Conservation (phyloP, 2,329 filamentous ascomycete species). For the Penicillium sp. region DNA sequence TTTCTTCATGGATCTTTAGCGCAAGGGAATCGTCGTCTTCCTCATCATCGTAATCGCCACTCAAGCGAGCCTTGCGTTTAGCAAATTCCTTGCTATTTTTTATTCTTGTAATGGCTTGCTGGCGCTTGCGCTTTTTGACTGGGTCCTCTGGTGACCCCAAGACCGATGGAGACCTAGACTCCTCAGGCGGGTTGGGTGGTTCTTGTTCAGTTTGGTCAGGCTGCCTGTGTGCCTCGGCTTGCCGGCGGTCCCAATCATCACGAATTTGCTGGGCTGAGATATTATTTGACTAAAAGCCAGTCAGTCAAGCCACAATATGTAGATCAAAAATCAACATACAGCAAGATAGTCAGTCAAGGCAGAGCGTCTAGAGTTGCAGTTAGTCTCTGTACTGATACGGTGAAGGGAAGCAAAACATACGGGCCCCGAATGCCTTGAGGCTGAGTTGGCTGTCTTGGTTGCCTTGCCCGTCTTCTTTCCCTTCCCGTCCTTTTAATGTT, state of each 20-base stretch:
- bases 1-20: slow-evolving; percentile 57
- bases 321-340: slow-evolving; percentile 41
- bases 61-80: slow-evolving; percentile 45
- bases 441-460: background rate
- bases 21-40: slow-evolving; percentile 49
- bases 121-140: slow-evolving; percentile 58
- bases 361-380: slow-evolving; percentile 52
- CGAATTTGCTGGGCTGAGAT: slow-evolving; percentile 65
- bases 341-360: slow-evolving; percentile 68
- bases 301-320: background rate
- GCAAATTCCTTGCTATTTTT: slow-evolving; percentile 54
- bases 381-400: slow-evolving; percentile 11
- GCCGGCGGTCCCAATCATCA: slow-evolving; percentile 58
- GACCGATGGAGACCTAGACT: slow-evolving; percentile 35
- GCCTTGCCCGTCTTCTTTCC: slow-evolving; percentile 33
- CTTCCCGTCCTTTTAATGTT: slow-evolving; percentile 29
- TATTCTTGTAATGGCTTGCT: slow-evolving; percentile 50
- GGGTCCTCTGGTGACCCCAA: slow-evolving; percentile 36
- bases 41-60: slow-evolving; percentile 46
- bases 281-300: slow-evolving; percentile 55
- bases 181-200: slow-evolving; percentile 35
- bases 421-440: slow-evolving; percentile 45
- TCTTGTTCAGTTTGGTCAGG: slow-evolving; percentile 20
- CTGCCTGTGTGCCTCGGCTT: slow-evolving; percentile 48
- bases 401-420: slow-evolving; percentile 32